phyloP scores from a whole-genome alignment of 2,329 filamentous ascomycete genomes.

The Myrmaecium sp. region DNA sequence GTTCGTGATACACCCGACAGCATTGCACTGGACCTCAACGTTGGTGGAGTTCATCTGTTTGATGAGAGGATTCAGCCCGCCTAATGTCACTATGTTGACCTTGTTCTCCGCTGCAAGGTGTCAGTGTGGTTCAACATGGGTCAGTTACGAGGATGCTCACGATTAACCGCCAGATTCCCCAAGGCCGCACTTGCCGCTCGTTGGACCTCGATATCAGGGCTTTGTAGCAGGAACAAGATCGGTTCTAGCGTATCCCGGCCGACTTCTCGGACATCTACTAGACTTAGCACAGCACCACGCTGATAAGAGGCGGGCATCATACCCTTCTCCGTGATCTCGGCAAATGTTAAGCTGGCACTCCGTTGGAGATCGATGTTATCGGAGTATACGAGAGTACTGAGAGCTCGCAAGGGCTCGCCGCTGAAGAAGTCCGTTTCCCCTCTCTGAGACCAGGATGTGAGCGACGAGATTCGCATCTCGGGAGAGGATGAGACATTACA shows the following conservation, averaged over 20 bases:
- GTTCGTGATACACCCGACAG: constrained; percentile 97
- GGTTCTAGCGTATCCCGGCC: constrained; percentile 89
- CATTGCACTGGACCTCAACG: constrained; percentile 97
- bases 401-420: constrained; percentile 78
- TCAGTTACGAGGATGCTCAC: constrained; percentile 33
- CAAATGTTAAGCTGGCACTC: constrained; percentile 94
- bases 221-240: constrained; percentile 88
- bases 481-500: constrained; percentile 39
- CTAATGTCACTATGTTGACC: constrained; percentile 83
- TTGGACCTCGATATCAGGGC: constrained; percentile 91
- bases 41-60: constrained; percentile 97
- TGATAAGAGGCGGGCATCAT: constrained; percentile 10
- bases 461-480: background rate
- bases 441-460: constrained; percentile 39
- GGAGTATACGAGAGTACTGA: constrained; percentile 94
- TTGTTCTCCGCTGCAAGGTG: constrained; percentile 76
- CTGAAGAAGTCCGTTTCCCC: constrained; percentile 97
- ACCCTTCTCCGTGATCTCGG: constrained; percentile 98
- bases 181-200: constrained; percentile 88
- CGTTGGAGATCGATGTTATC: constrained; percentile 97
- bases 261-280: constrained; percentile 82
- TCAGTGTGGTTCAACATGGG: constrained; percentile 22
- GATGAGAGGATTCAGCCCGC: constrained; percentile 79
- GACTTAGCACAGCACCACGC: background rate
- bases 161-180: constrained; percentile 92